Evolutionary conservation across 2,329 filamentous ascomycete genomes (phyloP), one percentile per base, ranked within the genome.

Genomic region (Penicillium sclerotigenum): DNA sequence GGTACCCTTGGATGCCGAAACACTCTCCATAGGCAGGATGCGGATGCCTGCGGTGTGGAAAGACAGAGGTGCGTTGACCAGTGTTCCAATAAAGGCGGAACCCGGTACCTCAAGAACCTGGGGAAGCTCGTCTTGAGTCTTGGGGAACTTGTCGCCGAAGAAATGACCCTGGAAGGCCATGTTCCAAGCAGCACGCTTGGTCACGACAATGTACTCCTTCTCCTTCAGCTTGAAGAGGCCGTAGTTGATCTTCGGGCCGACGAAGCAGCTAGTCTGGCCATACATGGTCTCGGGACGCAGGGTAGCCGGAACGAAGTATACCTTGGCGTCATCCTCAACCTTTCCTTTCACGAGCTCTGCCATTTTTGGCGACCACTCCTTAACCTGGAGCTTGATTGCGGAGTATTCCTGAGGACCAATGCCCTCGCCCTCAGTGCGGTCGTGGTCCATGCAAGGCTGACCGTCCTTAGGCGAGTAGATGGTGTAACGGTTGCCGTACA

Each of bases 201-300:
- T 95, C 61, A 91, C 82, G 58, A 97, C 81, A 70, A 87, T 94
- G 77, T 91, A 96, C 65, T 96, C 89, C 61, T 85, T 88, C 60
- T 88, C 83, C 22, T 83, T 83, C 53, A 86, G 84, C 74, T 90
- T 89, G 81, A 90, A 97, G 60, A 99, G 78, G 48, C 93, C 93
- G 69, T 99, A 99, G 42, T 81, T 85, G 68, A 97, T 88, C 70
- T 88, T 89, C 10, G 94, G 93, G 4, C 91, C 90, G 46, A 99
- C 90, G 66, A 97, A 99, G 73, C 92, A 96, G 77, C 90, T 95
- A 4, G 87, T 95, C 76, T 97, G 94, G 38, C 95, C 95, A 72
- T 97, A 99, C 93, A 99, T 97, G 34, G 94, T 99, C 80, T 99
- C 94, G 2, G 94, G 91, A 59, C 94, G 84, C 59, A 99, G 83